A percentile compares a stretch with the other conserved stretches of the same genome.
phyloP scores from a whole-genome alignment of 164 flowering plant species.

The Houttuynia cordata region DNA sequence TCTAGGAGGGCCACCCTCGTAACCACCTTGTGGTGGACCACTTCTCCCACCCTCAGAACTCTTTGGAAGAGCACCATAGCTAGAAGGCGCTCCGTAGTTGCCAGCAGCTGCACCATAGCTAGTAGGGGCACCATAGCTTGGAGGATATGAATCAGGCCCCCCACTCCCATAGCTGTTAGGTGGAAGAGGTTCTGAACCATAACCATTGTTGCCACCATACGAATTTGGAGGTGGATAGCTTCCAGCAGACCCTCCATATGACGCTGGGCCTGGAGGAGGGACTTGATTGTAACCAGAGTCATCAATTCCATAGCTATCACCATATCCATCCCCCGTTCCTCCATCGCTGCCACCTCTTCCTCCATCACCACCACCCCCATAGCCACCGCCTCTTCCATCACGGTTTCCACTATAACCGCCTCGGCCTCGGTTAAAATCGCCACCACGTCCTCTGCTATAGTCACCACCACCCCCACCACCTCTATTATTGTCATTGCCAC shows the following conservation, averaged over 20 bases:
- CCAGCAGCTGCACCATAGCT: conserved; percentile 31
- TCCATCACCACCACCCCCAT: too few relatives aligned
- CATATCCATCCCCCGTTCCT: too few relatives aligned
- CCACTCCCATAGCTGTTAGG: conserved; percentile 69
- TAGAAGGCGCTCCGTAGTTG: conserved; percentile 3
- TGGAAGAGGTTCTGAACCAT: conserved; percentile 69
- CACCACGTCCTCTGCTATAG: conserved; percentile 16
- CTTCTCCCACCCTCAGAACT: conserved; percentile 43
- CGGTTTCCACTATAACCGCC: too few relatives aligned
- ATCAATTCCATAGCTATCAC: conserved; percentile 43
- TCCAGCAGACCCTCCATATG: conserved; percentile 42
- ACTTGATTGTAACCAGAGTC: conserved; percentile 48
- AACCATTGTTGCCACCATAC: conserved; percentile 41
- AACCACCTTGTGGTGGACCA: conserved; percentile 18
- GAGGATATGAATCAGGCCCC: conserved; percentile 55
- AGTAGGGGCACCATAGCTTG: conserved; percentile 36
- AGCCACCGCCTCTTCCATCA: too few relatives aligned
- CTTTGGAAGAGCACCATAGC: conserved; percentile 41
- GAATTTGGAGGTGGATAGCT: conserved; percentile 38
- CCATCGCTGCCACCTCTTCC: conserved; percentile 24
- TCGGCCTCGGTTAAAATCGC: conserved; percentile 1
- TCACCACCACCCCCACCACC: conserved; percentile 4
- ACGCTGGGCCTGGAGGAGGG: conserved; percentile 32
- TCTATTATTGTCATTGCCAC: conserved; percentile 3
- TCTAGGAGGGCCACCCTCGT: conserved; percentile 22